Evolutionary conservation across 495 filamentous ascomycete genomes (phyloP).

Genomic region (Hypoxylon crocopeplum): DNA sequence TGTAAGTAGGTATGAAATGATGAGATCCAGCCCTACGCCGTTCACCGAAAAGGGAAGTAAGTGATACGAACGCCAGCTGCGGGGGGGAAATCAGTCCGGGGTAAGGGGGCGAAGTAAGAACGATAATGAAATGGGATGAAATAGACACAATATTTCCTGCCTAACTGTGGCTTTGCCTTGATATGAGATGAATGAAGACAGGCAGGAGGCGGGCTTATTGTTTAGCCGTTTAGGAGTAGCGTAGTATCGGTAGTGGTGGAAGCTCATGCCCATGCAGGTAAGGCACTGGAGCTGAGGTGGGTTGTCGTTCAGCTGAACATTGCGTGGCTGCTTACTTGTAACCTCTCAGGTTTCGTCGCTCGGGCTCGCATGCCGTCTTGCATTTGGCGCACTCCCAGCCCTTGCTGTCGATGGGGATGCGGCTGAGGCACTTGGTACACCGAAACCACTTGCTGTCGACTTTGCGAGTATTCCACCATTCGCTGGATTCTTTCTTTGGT

Average conservation of each 20-base stretch:
- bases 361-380: constrained; percentile 47
- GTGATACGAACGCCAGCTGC: background rate
- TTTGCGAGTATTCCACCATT: constrained; percentile 40
- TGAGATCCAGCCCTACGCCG: constrained; percentile 32
- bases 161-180: background rate
- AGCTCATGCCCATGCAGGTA: constrained; percentile 1
- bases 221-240: background rate
- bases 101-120: constrained; percentile 6
- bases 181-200: background rate
- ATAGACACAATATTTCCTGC: background rate
- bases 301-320: constrained; percentile 12
- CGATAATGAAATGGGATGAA: background rate
- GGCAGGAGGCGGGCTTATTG: background rate
- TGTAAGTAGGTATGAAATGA: background rate
- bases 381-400: constrained; percentile 52
- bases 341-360: constrained; percentile 37
- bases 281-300: constrained; percentile 8
- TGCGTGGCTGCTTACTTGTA: constrained; percentile 26
- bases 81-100: constrained; percentile 14
- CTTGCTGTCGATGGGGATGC: constrained; percentile 40
- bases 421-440: constrained; percentile 52
- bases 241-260: background rate
- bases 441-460: constrained; percentile 55
- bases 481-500: constrained; percentile 11
- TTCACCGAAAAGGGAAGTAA: constrained; percentile 3